A percentile compares a stretch with the other conserved stretches of the same genome.
Conservation (phyloP, 305 asterid genomes). For the Fraxinus latifolia region DNA sequence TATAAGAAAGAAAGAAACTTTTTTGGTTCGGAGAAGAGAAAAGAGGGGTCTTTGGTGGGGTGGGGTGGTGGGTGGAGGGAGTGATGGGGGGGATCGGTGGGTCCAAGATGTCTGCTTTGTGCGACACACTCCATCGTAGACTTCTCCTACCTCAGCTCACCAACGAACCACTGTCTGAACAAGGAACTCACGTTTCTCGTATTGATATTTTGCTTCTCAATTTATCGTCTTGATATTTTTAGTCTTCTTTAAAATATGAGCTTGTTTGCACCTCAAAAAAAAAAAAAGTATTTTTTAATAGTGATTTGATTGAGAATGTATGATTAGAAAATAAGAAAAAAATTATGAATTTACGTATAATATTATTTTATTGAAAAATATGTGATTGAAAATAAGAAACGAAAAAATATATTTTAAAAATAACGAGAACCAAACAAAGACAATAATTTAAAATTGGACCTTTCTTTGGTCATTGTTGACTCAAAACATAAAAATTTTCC, state of each 20-base stretch:
- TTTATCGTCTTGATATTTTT: not conserved
- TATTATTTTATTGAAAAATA: too few relatives aligned
- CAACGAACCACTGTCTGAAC: not conserved
- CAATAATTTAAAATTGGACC: not conserved
- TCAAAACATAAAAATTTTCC: not conserved
- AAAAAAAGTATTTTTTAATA: too few relatives aligned
- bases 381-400: too few relatives aligned
- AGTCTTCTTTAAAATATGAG: not conserved
- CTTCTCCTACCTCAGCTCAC: conserved; percentile 35
- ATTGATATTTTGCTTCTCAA: not conserved
- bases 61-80: not conserved
- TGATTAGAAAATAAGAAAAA: too few relatives aligned
- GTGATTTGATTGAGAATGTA: too few relatives aligned
- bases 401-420: too few relatives aligned
- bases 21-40: conserved; percentile 24
- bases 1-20: conserved; percentile 1
- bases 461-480: not conserved
- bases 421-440: too few relatives aligned
- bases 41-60: not conserved
- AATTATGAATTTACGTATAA: too few relatives aligned
- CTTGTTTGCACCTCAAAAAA: too few relatives aligned
- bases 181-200: not conserved
- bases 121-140: conserved; percentile 44
- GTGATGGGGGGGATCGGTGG: conserved; percentile 16
- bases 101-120: conserved; percentile 49